Percentiles rank a stretch among this genome's conserved stretches.
These are phyloP conservation scores for Ustanciosporium gigantosporum DNA, from an alignment of 1,284 basidiomycete species.

Conservation along the genomic window DNA sequence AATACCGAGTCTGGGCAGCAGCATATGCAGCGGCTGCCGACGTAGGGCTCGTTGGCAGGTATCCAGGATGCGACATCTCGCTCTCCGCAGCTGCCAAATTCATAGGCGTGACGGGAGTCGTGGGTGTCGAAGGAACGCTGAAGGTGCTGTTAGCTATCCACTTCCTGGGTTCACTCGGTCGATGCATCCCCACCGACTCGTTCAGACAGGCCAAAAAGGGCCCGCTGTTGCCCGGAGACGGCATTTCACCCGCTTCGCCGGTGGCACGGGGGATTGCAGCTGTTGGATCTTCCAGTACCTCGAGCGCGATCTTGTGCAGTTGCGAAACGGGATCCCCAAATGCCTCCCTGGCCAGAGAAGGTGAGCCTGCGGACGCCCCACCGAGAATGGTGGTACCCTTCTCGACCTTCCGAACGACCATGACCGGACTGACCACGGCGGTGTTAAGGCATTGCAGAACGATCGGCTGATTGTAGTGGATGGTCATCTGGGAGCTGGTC, in stretches of 20 bases:
- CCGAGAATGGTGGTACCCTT: slow-evolving; percentile 86
- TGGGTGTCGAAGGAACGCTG: slow-evolving; percentile 47
- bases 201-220: slow-evolving; percentile 54
- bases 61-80: slow-evolving; percentile 5
- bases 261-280: slow-evolving; percentile 16
- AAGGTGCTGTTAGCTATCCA: slow-evolving; percentile 37
- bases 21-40: slow-evolving; percentile 39
- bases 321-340: slow-evolving; percentile 93
- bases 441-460: slow-evolving; percentile 92
- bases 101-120: slow-evolving; percentile 50
- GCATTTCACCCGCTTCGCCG: slow-evolving; percentile 23
- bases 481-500: slow-evolving; percentile 75
- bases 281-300: slow-evolving; percentile 45
- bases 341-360: slow-evolving; percentile 74
- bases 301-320: slow-evolving; percentile 70
- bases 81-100: slow-evolving; percentile 30
- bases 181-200: slow-evolving; percentile 52
- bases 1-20: slow-evolving; percentile 48
- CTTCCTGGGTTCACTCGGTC: slow-evolving; percentile 42
- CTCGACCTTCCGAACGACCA: slow-evolving; percentile 91
- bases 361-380: slow-evolving; percentile 73
- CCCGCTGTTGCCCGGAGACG: slow-evolving; percentile 44
- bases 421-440: slow-evolving; percentile 85
- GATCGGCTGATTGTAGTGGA: slow-evolving; percentile 94
- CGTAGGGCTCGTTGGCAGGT: slow-evolving; percentile 20